These are phyloP conservation scores for Wallacemonas rigidus DNA, from an alignment of 208 protist species.

Conservation along the genomic window DNA sequence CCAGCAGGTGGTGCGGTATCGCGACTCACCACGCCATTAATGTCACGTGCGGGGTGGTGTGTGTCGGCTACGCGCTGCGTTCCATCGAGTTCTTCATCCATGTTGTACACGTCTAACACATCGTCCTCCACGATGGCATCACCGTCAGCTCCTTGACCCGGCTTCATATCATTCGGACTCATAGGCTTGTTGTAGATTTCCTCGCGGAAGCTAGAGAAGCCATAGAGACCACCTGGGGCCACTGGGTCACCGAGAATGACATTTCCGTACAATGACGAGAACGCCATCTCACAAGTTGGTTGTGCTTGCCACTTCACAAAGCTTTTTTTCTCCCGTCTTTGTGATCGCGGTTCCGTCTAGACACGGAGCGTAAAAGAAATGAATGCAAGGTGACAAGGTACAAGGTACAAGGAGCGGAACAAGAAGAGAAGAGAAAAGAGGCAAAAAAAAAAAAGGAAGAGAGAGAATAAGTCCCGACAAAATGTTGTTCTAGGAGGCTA, in stretches of 20 bases:
- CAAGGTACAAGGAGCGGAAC: background rate
- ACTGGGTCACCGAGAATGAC: background rate
- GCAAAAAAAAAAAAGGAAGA: slow-evolving; percentile 2
- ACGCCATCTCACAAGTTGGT: background rate
- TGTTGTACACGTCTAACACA: slow-evolving; percentile 3
- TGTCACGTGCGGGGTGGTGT: no score
- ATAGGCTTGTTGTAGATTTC: background rate
- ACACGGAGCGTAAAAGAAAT: no score
- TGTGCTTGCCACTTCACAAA: background rate
- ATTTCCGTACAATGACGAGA: slow-evolving; percentile 13
- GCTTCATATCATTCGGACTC: background rate
- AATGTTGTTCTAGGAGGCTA: no score
- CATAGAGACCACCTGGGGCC: background rate
- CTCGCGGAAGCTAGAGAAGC: slow-evolving; percentile 4
- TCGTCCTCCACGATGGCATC: background rate
- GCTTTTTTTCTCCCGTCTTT: background rate
- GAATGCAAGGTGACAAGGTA: background rate
- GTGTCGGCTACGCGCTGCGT: no score
- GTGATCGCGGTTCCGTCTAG: background rate
- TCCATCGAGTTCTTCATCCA: background rate
- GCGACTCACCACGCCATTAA: no score
- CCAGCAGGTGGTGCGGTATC: no score
- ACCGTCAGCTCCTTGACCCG: background rate
- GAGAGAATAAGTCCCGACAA: no score
- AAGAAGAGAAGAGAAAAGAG: background rate